Evolutionary conservation across 2,329 filamentous ascomycete species (phyloP).

Genomic region (Lecanosticta acicola): DNA sequence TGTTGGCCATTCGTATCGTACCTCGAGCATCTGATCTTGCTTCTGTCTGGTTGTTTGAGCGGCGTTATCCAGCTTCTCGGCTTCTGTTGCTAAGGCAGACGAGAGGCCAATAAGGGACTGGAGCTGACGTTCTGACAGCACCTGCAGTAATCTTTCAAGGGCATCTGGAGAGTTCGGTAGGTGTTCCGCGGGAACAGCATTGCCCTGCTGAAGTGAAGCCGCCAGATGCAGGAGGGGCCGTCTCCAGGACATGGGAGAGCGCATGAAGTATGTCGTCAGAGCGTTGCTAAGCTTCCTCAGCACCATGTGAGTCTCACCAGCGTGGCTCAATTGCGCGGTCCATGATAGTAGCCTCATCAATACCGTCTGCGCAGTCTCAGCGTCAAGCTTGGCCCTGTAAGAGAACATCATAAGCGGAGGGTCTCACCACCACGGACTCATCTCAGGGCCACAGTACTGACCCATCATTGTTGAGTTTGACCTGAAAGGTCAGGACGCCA

Average conservation of each 20-base stretch:
- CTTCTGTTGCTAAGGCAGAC: conserved; percentile 59
- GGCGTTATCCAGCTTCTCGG: conserved; percentile 56
- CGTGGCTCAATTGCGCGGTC: conserved; percentile 48
- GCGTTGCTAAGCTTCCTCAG: conserved; percentile 72
- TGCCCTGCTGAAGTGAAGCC: conserved; percentile 24
- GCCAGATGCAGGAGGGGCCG: conserved; percentile 47
- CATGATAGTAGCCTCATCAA: conserved; percentile 58
- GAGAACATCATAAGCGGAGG: conserved; percentile 15
- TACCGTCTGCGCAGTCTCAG: conserved; percentile 54
- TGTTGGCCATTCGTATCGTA: too few species aligned
- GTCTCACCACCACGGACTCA: conserved; percentile 27
- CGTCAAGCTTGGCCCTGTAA: conserved; percentile 43
- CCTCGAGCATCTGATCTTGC: conserved; percentile 42
- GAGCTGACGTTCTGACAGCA: conserved; percentile 47
- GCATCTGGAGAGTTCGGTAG: conserved; percentile 40
- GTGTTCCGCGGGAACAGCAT: conserved; percentile 17
- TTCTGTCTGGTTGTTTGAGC: conserved; percentile 16
- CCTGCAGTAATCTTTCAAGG: conserved; percentile 42
- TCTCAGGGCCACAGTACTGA: conserved; percentile 29
- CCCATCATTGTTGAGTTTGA: conserved; percentile 70
- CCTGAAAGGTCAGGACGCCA: conserved; percentile 82
- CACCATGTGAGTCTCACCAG: conserved; percentile 55
- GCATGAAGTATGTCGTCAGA: conserved; percentile 68
- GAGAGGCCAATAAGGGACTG: conserved; percentile 61
- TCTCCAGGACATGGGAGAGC: conserved; percentile 63